Conservation (phyloP, 441 rosid species). For the Populus trichocarpa region DNA sequence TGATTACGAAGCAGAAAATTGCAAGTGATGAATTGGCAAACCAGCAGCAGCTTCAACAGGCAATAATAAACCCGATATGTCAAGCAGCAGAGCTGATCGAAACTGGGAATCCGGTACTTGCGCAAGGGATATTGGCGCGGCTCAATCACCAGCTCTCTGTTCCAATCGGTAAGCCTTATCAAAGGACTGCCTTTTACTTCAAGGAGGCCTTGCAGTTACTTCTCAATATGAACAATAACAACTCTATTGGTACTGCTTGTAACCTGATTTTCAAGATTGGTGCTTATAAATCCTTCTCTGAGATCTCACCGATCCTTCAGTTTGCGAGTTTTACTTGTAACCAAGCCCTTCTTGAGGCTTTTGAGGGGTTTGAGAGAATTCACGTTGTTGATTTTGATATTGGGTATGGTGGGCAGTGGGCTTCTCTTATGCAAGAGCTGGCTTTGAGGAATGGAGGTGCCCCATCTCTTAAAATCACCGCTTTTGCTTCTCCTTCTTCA, state of each 20-base stretch:
- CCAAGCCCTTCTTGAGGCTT: too few relatives aligned
- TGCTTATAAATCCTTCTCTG: too few relatives aligned
- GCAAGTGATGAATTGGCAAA: slow-evolving; percentile 38
- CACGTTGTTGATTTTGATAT: too few relatives aligned
- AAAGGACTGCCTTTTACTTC: slow-evolving; percentile 78
- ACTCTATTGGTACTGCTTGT: too few relatives aligned
- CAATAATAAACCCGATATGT: slow-evolving; percentile 30
- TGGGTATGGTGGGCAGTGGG: too few relatives aligned
- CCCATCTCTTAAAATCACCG: slow-evolving; percentile 53
- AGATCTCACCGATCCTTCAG: too few relatives aligned
- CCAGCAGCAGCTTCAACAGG: slow-evolving; percentile 53
- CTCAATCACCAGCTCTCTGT: slow-evolving; percentile 97
- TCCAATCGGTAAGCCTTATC: slow-evolving; percentile 69
- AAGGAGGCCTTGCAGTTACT: slow-evolving; percentile 74
- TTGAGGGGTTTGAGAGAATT: too few relatives aligned
- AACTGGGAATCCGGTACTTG: slow-evolving; percentile 65
- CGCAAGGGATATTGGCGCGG: slow-evolving; percentile 99
- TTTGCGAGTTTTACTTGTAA: too few relatives aligned
- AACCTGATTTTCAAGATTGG: too few relatives aligned
- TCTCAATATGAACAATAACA: slow-evolving; percentile 36
- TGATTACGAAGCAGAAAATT: slow-evolving; percentile 32
- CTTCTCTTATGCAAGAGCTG: too few relatives aligned
- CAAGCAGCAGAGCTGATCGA: slow-evolving; percentile 31
- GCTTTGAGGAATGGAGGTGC: too few relatives aligned
- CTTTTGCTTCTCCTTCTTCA: slow-evolving; percentile 46